A percentile compares a stretch with the other conserved stretches of the same genome.
These are phyloP conservation scores for Pseudozyma sp. DNA, from an alignment of 1,284 basidiomycete genomes.

Conservation along the genomic window DNA sequence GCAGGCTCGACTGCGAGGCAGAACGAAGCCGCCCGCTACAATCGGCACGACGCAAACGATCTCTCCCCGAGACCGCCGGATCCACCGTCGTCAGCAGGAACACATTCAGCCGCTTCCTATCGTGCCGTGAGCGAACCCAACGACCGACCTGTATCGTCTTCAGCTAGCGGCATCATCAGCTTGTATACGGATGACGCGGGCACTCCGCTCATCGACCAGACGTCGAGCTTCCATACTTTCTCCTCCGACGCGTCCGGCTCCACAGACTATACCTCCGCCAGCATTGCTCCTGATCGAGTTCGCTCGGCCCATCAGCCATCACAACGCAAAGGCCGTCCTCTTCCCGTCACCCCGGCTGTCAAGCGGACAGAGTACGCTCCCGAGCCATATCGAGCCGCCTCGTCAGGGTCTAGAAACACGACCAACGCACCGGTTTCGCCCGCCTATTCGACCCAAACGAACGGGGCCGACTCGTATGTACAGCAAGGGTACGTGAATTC, in stretches of 20 bases:
- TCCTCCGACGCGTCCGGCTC: slow-evolving; percentile 7
- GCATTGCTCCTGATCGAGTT: slow-evolving; percentile 1
- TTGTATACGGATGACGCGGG: slow-evolving; percentile 41
- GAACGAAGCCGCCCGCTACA: background rate
- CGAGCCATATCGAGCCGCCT: slow-evolving; percentile 10
- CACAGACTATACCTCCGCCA: background rate
- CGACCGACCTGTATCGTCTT: slow-evolving; percentile 40
- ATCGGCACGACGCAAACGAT: background rate
- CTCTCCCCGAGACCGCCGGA: background rate
- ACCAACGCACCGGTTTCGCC: slow-evolving; percentile 11
- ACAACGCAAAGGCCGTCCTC: slow-evolving; percentile 31
- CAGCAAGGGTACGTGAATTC: slow-evolving; percentile 34
- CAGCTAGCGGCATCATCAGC: slow-evolving; percentile 56
- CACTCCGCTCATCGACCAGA: slow-evolving; percentile 19
- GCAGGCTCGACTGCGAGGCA: background rate
- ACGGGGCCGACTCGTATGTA: slow-evolving; percentile 3
- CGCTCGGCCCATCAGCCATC: slow-evolving; percentile 15
- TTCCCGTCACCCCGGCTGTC: slow-evolving; percentile 28
- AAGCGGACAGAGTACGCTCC: slow-evolving; percentile 8
- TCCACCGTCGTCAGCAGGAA: background rate
- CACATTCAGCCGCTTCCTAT: background rate
- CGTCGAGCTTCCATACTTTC: slow-evolving; percentile 7
- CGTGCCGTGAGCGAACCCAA: background rate
- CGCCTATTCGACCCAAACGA: slow-evolving; percentile 5
- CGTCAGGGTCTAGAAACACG: background rate